Conservation (phyloP, 371 early-diverging fungal genomes). For the Actinomortierella ambigua region DNA sequence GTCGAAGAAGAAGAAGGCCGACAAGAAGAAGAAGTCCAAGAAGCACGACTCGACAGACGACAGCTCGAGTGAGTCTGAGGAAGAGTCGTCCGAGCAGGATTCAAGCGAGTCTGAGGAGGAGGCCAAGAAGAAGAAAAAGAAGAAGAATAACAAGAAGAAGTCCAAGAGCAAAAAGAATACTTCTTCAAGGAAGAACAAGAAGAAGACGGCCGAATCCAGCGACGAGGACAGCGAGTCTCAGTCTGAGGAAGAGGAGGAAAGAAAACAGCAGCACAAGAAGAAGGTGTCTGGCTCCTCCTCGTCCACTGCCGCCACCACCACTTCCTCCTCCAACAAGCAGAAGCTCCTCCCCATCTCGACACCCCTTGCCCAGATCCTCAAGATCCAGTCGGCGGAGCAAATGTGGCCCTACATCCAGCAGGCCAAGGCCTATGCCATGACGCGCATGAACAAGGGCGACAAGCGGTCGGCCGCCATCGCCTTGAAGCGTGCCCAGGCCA, state of each 20-base stretch:
- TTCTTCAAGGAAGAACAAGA: no score
- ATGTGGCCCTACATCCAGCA: constrained; percentile 44
- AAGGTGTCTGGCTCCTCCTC: no score
- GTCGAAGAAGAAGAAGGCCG: no score
- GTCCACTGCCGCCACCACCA: neutral
- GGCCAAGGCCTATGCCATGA: constrained; percentile 38
- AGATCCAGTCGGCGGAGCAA: constrained; percentile 29
- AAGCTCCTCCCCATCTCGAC: constrained; percentile 42
- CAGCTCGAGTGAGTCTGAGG: neutral
- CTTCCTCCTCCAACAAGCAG: constrained; percentile 15
- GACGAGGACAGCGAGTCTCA: no score
- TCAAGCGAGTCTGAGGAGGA: neutral
- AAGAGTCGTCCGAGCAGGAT: neutral
- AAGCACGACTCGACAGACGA: no score
- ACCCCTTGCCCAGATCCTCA: constrained; percentile 24
- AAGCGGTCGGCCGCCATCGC: constrained; percentile 42
- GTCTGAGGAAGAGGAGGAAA: no score
- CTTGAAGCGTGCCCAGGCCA: constrained; percentile 34
- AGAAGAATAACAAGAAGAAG: no score
- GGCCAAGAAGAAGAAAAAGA: no score
- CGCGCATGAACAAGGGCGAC: constrained; percentile 43
- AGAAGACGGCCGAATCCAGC: no score
- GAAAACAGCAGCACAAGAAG: no score
- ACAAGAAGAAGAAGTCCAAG: no score
- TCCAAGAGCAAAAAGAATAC: no score